Conservation (phyloP, 371 early-diverging fungal species). For the Mucor piriformis region DNA sequence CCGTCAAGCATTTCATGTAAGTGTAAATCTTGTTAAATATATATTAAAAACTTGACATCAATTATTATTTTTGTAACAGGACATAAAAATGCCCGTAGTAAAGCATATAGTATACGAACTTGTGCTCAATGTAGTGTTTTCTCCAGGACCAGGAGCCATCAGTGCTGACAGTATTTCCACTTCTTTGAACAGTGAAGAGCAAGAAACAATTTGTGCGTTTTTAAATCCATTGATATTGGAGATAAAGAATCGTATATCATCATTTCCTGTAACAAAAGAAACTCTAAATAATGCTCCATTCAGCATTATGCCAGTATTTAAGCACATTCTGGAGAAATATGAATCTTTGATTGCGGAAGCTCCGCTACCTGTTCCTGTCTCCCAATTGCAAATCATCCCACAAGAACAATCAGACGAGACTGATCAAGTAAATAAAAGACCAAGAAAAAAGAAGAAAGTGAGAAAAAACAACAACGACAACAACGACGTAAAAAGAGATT, state of each 20-base stretch:
- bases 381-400: too few species aligned
- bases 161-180: neutral
- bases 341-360: neutral
- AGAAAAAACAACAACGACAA: neutral
- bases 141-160: neutral
- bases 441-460: neutral
- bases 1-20: neutral
- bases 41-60: neutral
- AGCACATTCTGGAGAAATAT: neutral
- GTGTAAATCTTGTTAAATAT: neutral
- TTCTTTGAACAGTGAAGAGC: neutral
- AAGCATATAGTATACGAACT: neutral
- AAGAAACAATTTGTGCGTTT: too few species aligned
- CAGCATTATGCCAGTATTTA: neutral
- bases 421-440: neutral
- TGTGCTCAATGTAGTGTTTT: neutral
- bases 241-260: neutral
- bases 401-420: neutral
- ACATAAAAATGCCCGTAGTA: neutral
- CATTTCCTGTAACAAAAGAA: neutral
- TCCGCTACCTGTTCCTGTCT: neutral
- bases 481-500: neutral
- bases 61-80: neutral
- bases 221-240: neutral
- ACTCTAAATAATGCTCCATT: neutral